A percentile compares a stretch with the other conserved stretches of the same genome.
Conservation (phyloP, 2,329 filamentous ascomycete species). For the Westerdykella aurantiaca region DNA sequence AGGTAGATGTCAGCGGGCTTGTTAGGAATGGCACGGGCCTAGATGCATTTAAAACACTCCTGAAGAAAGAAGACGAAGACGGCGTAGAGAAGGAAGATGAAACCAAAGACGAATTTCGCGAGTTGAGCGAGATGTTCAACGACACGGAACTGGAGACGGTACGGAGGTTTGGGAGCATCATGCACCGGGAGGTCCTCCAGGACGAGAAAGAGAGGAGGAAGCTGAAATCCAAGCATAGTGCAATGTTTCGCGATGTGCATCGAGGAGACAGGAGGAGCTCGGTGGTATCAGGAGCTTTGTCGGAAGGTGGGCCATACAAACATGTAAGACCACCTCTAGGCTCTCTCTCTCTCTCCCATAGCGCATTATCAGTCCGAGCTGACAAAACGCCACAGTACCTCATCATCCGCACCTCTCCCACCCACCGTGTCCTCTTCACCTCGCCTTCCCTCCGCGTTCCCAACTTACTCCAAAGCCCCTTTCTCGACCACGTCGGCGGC, state of each 20-base stretch:
- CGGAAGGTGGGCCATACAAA: slow-evolving; percentile 48
- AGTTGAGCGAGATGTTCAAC: slow-evolving; percentile 65
- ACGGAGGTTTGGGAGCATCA: slow-evolving; percentile 56
- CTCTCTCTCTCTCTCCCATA: not conserved
- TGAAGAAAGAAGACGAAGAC: slow-evolving; percentile 27
- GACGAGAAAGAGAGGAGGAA: no score
- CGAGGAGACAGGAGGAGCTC: no score
- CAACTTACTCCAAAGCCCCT: slow-evolving; percentile 39
- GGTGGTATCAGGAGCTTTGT: no score
- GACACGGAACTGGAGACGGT: slow-evolving; percentile 60
- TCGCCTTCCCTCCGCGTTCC: slow-evolving; percentile 43
- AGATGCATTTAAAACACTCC: slow-evolving; percentile 53
- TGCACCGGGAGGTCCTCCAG: slow-evolving; percentile 50
- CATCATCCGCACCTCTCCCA: slow-evolving; percentile 44
- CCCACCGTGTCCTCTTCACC: slow-evolving; percentile 47
- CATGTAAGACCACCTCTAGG: no score
- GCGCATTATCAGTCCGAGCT: not conserved
- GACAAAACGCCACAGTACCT: slow-evolving; percentile 37
- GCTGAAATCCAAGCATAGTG: no score
- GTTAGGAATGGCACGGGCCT: slow-evolving; percentile 62
- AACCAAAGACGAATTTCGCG: slow-evolving; percentile 58
- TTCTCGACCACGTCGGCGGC: slow-evolving; percentile 47
- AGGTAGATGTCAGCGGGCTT: slow-evolving; percentile 65
- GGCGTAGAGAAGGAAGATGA: slow-evolving; percentile 23
- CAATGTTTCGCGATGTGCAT: no score